Percentiles rank a stretch among this genome's conserved stretches.
phyloP scores from a whole-genome alignment of 805 yeast species.

The Saturnispora gosingensis region DNA sequence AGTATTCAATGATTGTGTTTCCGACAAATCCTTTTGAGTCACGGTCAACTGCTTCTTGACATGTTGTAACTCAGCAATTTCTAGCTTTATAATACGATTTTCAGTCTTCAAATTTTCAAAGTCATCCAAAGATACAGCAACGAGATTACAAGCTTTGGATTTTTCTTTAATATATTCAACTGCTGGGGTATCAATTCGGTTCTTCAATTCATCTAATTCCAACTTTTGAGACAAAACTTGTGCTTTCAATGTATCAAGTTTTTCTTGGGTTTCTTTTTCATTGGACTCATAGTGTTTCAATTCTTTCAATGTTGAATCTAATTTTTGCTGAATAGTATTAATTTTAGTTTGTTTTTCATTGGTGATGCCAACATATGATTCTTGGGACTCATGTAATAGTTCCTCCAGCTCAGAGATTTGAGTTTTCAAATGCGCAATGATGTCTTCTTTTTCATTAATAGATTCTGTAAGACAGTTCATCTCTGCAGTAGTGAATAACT shows the following conservation, averaged over 20 bases:
- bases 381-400: not conserved
- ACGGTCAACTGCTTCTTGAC: not conserved
- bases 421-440: constrained; percentile 1
- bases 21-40: not conserved
- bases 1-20: not conserved
- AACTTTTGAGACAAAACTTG: not conserved
- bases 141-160: constrained; percentile 7
- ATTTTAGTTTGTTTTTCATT: not conserved
- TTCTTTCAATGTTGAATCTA: not conserved
- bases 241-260: not conserved
- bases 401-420: not conserved
- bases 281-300: not conserved
- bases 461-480: not conserved
- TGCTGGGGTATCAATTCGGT: constrained; percentile 12
- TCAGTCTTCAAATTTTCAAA: not conserved
- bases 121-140: constrained; percentile 11
- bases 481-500: constrained; percentile 3
- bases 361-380: not conserved
- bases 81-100: not conserved
- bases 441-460: not conserved
- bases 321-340: not conserved
- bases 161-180: constrained; percentile 13
- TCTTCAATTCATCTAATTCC: constrained; percentile 2
- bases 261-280: not conserved
- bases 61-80: not conserved